A percentile compares a stretch with the other conserved stretches of the same genome.
Conservation (phyloP, 164 flowering plant species). For the Macadamia tetraphylla region DNA sequence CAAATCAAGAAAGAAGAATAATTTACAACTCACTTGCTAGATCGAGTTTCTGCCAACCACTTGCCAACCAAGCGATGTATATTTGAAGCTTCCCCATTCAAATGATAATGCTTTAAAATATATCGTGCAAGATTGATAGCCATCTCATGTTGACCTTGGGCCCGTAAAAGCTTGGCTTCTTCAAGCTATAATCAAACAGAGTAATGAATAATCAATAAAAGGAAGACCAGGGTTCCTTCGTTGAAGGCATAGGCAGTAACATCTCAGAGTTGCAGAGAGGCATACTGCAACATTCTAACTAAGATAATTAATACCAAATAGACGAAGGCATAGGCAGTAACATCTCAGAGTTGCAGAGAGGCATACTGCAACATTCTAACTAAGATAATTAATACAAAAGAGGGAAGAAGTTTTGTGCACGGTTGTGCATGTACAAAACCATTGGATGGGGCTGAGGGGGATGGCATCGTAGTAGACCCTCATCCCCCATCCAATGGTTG, state of each 20-base stretch:
- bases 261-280: not conserved
- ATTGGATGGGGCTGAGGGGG: too few relatives aligned
- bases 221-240: not conserved
- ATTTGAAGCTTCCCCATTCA: slow-evolving; percentile 58
- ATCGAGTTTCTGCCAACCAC: slow-evolving; percentile 96
- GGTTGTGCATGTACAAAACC: too few relatives aligned
- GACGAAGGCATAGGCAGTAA: not conserved
- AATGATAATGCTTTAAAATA: slow-evolving; percentile 46
- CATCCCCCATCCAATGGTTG: too few relatives aligned
- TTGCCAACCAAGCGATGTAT: slow-evolving; percentile 89
- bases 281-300: not conserved
- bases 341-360: not conserved
- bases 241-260: not conserved
- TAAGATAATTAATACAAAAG: not conserved
- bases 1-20: not conserved
- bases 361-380: not conserved
- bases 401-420: too few relatives aligned
- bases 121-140: slow-evolving; percentile 89
- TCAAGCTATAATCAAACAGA: slow-evolving; percentile 54
- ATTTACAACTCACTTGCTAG: slow-evolving; percentile 68
- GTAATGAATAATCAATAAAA: slow-evolving; percentile 2
- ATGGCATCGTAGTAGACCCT: too few relatives aligned
- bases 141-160: slow-evolving; percentile 91
- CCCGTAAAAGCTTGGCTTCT: slow-evolving; percentile 92
- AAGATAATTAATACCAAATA: not conserved